These are phyloP conservation scores for Boletus pseudopeckii DNA, from an alignment of 768 basidiomycete species.

Conservation along the genomic window DNA sequence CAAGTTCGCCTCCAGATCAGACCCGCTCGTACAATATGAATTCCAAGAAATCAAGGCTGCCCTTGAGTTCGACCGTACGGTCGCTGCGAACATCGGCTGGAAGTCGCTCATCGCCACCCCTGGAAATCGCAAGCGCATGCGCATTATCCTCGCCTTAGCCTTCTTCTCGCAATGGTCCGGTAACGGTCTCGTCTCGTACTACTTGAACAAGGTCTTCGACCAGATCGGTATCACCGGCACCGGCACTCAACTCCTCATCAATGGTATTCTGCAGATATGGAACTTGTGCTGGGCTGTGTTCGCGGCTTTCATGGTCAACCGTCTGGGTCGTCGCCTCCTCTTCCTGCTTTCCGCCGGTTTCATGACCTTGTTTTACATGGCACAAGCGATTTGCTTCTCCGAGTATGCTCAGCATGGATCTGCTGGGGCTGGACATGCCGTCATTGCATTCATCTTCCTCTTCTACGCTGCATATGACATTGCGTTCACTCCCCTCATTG, in stretches of 20 bases:
- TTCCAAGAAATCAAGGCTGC: slow-evolving; percentile 80
- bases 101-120: slow-evolving; percentile 59
- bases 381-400: slow-evolving; percentile 67
- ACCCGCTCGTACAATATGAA: slow-evolving; percentile 70
- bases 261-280: slow-evolving; percentile 83
- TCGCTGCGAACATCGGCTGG: slow-evolving; percentile 62
- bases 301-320: slow-evolving; percentile 62
- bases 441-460: slow-evolving; percentile 83
- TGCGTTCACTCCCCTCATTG: slow-evolving; percentile 83
- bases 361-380: slow-evolving; percentile 64
- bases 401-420: slow-evolving; percentile 44
- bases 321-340: slow-evolving; percentile 63
- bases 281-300: slow-evolving; percentile 61
- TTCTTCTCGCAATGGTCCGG: slow-evolving; percentile 89
- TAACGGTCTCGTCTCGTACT: slow-evolving; percentile 81
- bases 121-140: slow-evolving; percentile 75
- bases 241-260: slow-evolving; percentile 72
- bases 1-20: slow-evolving; percentile 36
- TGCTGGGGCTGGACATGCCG: slow-evolving; percentile 54
- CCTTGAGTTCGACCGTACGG: slow-evolving; percentile 62
- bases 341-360: slow-evolving; percentile 58
- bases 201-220: slow-evolving; percentile 70
- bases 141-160: slow-evolving; percentile 71
- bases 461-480: slow-evolving; percentile 78
- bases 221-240: slow-evolving; percentile 62